A percentile compares a stretch with the other conserved stretches of the same genome.
phyloP scores from a whole-genome alignment of 2,329 filamentous ascomycete species.

The Magnaporthiopsis incrustans region DNA sequence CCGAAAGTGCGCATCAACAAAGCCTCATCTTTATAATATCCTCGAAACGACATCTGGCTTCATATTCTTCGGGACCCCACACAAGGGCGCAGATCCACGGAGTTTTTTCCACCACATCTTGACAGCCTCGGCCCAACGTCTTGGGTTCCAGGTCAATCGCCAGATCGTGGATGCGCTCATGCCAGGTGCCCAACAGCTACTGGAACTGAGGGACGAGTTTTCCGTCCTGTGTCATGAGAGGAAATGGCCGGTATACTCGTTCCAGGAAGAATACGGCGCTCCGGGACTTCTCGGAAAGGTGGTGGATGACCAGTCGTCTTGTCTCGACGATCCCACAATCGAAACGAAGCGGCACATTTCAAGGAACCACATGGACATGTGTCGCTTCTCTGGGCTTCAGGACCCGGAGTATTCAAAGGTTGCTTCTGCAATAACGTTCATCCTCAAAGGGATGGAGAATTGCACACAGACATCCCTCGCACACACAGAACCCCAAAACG shows the following conservation, averaged over 20 bases:
- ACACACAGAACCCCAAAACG: not conserved
- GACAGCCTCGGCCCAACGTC: slow-evolving; percentile 10
- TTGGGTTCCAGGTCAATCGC: slow-evolving; percentile 21
- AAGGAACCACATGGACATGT: slow-evolving; percentile 27
- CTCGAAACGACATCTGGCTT: slow-evolving; percentile 19
- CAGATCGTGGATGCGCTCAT: slow-evolving; percentile 25
- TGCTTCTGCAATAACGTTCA: slow-evolving; percentile 10
- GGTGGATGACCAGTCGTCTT: slow-evolving; percentile 29
- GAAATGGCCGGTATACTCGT: slow-evolving; percentile 26
- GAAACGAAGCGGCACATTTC: slow-evolving; percentile 26
- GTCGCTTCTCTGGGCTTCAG: slow-evolving; percentile 20
- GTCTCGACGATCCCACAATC: slow-evolving; percentile 19
- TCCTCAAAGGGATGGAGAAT: not conserved
- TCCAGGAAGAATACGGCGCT: slow-evolving; percentile 22
- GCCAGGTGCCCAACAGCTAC: slow-evolving; percentile 24
- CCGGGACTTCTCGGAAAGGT: slow-evolving; percentile 15
- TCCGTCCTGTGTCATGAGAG: slow-evolving; percentile 19
- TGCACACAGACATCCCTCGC: not conserved
- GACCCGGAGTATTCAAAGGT: slow-evolving; percentile 26
- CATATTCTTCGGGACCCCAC: slow-evolving; percentile 27
- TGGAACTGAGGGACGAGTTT: slow-evolving; percentile 23
- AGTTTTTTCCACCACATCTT: slow-evolving; percentile 15
- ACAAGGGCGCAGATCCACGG: slow-evolving; percentile 19
- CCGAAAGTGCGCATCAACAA: slow-evolving; percentile 5
- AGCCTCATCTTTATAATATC: slow-evolving; percentile 10